These are phyloP conservation scores for Coemansia sp. DNA, from an alignment of 192 early-diverging fungal genomes.

Conservation along the genomic window DNA sequence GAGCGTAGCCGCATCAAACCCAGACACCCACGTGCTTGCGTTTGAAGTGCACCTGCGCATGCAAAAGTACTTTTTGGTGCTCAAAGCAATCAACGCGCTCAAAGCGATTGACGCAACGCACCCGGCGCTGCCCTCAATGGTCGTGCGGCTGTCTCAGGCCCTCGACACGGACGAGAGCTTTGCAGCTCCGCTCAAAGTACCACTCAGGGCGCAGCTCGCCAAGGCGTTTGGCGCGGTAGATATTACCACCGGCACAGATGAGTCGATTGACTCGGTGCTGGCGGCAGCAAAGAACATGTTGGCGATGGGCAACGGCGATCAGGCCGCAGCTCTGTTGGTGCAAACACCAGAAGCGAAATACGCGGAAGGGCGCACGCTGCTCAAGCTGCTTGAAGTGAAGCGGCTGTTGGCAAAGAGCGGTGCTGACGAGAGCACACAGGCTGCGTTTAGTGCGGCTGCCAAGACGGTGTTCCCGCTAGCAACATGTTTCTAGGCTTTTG, in stretches of 20 bases:
- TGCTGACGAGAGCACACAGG: slow-evolving; percentile 16
- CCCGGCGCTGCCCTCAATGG: slow-evolving; percentile 36
- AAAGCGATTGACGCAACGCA: slow-evolving; percentile 32
- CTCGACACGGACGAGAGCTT: slow-evolving; percentile 42
- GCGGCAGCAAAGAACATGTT: slow-evolving; percentile 29
- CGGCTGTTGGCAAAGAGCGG: slow-evolving; percentile 24
- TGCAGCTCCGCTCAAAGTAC: slow-evolving; percentile 52
- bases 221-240: slow-evolving; percentile 42
- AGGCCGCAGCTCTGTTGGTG: slow-evolving; percentile 17
- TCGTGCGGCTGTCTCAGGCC: slow-evolving; percentile 24
- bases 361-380: slow-evolving; percentile 29
- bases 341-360: slow-evolving; percentile 19
- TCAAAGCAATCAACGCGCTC: slow-evolving; percentile 48
- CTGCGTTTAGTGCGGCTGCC: slow-evolving; percentile 18
- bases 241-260: slow-evolving; percentile 9
- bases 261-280: slow-evolving; percentile 15
- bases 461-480: slow-evolving; percentile 39
- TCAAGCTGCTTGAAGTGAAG: slow-evolving; percentile 24
- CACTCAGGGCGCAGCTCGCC: slow-evolving; percentile 40
- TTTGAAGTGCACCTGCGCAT: slow-evolving; percentile 54
- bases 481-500: slow-evolving; percentile 34
- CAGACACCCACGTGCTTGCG: slow-evolving; percentile 33
- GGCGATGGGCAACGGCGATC: slow-evolving; percentile 19
- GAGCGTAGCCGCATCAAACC: slow-evolving; percentile 15
- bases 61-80: slow-evolving; percentile 53